Evolutionary conservation across 805 yeast genomes (phyloP).

Genomic region (Zygoascus flipseniorum): DNA sequence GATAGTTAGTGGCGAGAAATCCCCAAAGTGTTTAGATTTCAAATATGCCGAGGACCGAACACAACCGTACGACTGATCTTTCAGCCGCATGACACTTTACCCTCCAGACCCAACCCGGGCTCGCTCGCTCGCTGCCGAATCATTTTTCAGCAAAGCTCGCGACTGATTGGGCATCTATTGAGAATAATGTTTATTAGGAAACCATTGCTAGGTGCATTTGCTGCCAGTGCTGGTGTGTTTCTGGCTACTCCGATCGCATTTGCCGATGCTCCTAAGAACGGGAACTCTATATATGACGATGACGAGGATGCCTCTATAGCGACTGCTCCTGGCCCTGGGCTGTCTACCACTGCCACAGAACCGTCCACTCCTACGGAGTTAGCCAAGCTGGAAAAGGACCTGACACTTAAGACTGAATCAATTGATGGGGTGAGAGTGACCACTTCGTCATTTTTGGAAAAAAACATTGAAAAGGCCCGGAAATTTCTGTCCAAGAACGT

Average conservation of each 20-base stretch:
- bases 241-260: conserved; percentile 10
- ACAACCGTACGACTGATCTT: neutral
- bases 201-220: neutral
- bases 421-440: conserved; percentile 52
- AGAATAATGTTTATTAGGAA: neutral
- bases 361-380: conserved; percentile 7
- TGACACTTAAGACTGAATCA: conserved; percentile 22
- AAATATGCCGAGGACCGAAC: neutral
- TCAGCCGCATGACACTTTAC: neutral
- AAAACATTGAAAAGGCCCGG: conserved; percentile 42
- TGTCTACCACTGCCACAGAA: conserved; percentile 5
- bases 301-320: conserved; percentile 16
- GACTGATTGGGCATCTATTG: neutral
- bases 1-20: neutral
- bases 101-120: neutral
- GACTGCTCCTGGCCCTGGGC: conserved; percentile 16
- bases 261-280: conserved; percentile 10
- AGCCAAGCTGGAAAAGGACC: conserved; percentile 11
- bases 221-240: conserved; percentile 5
- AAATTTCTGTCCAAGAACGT: conserved; percentile 31
- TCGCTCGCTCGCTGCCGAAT: neutral
- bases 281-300: conserved; percentile 24
- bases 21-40: neutral
- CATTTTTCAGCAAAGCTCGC: neutral
- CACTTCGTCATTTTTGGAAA: conserved; percentile 42